phyloP scores from a whole-genome alignment of 345 rosid species.

The Psidium guajava region DNA sequence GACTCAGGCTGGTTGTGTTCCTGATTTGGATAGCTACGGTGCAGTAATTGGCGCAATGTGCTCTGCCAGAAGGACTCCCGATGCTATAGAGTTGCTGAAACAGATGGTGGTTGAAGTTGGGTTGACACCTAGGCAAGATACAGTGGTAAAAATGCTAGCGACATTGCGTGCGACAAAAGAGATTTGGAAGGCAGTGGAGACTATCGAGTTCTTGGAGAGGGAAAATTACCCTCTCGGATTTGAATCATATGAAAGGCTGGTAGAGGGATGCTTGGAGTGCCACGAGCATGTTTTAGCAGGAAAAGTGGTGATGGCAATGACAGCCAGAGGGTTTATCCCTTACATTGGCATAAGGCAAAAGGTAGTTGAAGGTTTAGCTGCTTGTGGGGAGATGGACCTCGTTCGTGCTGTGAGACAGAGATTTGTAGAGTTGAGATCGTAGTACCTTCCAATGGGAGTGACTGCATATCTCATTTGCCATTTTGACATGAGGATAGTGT shows the following conservation, averaged over 20 bases:
- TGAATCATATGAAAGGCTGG: constrained; percentile 44
- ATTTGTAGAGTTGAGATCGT: constrained; percentile 42
- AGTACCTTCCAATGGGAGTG: neutral
- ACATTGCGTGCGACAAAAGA: constrained; percentile 60
- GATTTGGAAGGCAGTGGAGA: constrained; percentile 47
- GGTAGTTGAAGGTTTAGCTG: constrained; percentile 47
- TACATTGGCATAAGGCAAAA: constrained; percentile 52
- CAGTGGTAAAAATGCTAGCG: constrained; percentile 40
- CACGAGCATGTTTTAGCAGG: constrained; percentile 14
- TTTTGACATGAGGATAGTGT: neutral
- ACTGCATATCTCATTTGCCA: neutral
- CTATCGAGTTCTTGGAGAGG: constrained; percentile 66
- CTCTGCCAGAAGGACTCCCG: constrained; percentile 36
- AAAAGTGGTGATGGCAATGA: neutral
- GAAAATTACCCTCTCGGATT: constrained; percentile 44
- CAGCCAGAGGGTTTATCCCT: neutral
- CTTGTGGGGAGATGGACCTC: constrained; percentile 46
- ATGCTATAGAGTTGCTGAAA: constrained; percentile 43
- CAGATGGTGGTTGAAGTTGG: constrained; percentile 64
- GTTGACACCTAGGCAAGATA: constrained; percentile 56
- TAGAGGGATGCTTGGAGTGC: constrained; percentile 66
- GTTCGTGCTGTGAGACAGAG: constrained; percentile 59
- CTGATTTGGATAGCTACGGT: constrained; percentile 66
- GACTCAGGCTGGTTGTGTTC: constrained; percentile 44
- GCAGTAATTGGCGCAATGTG: constrained; percentile 41